These are phyloP conservation scores for Osmozyma mogii DNA, from an alignment of 805 yeast genomes.

Conservation along the genomic window DNA sequence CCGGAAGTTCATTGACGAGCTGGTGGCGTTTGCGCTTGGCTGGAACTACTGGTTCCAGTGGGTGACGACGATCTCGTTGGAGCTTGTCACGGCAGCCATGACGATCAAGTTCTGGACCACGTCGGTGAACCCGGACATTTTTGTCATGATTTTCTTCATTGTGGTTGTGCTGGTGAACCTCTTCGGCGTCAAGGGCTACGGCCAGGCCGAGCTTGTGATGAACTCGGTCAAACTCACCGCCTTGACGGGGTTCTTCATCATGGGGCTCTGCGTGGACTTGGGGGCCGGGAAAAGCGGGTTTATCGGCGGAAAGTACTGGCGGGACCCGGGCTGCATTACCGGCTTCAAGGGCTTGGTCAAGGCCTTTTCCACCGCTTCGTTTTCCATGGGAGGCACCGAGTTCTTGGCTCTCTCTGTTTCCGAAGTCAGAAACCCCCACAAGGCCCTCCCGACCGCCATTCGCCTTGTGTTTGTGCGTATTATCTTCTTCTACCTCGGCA, in stretches of 20 bases:
- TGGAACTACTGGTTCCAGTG: slow-evolving; percentile 31
- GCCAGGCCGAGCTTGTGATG: slow-evolving; percentile 35
- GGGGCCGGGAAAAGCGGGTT: too few relatives aligned
- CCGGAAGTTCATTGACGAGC: slow-evolving; percentile 27
- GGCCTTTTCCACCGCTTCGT: slow-evolving; percentile 33
- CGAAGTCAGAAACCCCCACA: slow-evolving; percentile 31
- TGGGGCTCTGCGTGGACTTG: slow-evolving; percentile 32
- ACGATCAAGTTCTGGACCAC: slow-evolving; percentile 52
- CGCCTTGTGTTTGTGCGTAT: slow-evolving; percentile 33
- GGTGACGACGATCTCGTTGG: slow-evolving; percentile 15
- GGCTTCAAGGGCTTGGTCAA: slow-evolving; percentile 33
- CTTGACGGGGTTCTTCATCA: slow-evolving; percentile 33
- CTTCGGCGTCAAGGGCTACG: slow-evolving; percentile 40
- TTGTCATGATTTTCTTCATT: slow-evolving; percentile 44
- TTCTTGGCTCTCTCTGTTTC: slow-evolving; percentile 32
- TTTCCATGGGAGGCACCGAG: slow-evolving; percentile 34
- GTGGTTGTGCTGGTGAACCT: slow-evolving; percentile 39
- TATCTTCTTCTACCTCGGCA: slow-evolving; percentile 31
- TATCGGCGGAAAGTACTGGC: slow-evolving; percentile 37
- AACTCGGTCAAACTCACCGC: slow-evolving; percentile 29
- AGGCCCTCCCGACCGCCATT: slow-evolving; percentile 34
- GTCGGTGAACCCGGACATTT: slow-evolving; percentile 46
- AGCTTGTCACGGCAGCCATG: slow-evolving; percentile 24
- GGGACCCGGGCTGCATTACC: slow-evolving; percentile 30
- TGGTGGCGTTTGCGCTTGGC: slow-evolving; percentile 30